Conservation (phyloP, 345 rosid species). For the Mangifera indica region DNA sequence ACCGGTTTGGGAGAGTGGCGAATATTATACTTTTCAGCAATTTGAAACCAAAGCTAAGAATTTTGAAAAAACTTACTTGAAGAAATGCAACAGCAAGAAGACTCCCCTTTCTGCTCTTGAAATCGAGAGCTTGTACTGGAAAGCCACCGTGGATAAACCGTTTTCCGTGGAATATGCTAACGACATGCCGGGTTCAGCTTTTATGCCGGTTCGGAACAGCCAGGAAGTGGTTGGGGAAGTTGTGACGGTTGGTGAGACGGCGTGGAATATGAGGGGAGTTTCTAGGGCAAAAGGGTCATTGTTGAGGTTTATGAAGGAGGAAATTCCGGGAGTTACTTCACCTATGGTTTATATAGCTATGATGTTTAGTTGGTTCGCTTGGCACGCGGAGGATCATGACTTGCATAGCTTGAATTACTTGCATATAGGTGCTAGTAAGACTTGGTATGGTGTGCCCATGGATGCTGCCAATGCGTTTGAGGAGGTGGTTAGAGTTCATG, state of each 20-base stretch:
- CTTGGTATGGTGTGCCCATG: slow-evolving; percentile 97
- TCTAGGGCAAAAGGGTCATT: slow-evolving; percentile 88
- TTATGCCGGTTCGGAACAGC: slow-evolving; percentile 48
- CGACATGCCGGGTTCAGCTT: slow-evolving; percentile 98
- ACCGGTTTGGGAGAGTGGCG: slow-evolving; percentile 98
- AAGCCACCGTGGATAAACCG: slow-evolving; percentile 89
- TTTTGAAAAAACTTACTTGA: slow-evolving; percentile 68
- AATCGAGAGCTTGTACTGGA: slow-evolving; percentile 94
- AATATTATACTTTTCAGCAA: slow-evolving; percentile 72
- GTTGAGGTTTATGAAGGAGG: slow-evolving; percentile 96
- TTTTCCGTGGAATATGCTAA: slow-evolving; percentile 93
- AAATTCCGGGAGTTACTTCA: slow-evolving; percentile 96
- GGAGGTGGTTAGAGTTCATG: slow-evolving; percentile 94
- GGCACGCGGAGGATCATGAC: slow-evolving; percentile 99
- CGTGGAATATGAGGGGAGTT: slow-evolving; percentile 96
- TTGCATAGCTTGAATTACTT: slow-evolving; percentile 95
- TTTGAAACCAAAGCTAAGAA: slow-evolving; percentile 83
- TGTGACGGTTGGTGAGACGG: slow-evolving; percentile 74
- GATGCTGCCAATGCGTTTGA: slow-evolving; percentile 92
- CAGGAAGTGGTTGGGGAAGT: slow-evolving; percentile 49
- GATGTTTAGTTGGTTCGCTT: slow-evolving; percentile 99
- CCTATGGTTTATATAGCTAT: slow-evolving; percentile 96
- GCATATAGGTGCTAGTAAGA: slow-evolving; percentile 95
- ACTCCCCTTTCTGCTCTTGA: slow-evolving; percentile 59
- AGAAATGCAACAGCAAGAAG: slow-evolving; percentile 58